Evolutionary conservation across 2,329 filamentous ascomycete species (phyloP).

Genomic region (Podosphaera xanthii): DNA sequence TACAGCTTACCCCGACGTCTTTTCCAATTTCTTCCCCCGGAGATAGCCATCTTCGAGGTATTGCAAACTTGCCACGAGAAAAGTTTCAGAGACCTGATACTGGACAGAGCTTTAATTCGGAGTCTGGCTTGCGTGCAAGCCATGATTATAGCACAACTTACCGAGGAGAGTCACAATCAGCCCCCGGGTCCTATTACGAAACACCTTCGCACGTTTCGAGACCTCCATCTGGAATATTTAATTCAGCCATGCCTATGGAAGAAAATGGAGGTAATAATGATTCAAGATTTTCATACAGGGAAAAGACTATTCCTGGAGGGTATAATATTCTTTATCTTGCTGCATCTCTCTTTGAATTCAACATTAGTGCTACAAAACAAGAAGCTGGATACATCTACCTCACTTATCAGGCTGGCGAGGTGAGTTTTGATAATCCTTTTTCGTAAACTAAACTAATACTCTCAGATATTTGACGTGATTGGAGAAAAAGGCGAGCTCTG

Average conservation of each 20-base stretch:
- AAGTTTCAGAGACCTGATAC: slow-evolving; percentile 36
- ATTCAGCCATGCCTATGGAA: slow-evolving; percentile 63
- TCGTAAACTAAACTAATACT: slow-evolving; percentile 3
- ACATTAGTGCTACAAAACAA: slow-evolving; percentile 75
- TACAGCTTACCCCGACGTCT: slow-evolving; percentile 21
- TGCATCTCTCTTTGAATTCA: slow-evolving; percentile 88
- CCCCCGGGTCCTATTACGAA: slow-evolving; percentile 24
- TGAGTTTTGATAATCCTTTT: slow-evolving; percentile 19
- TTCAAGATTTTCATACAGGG: slow-evolving; percentile 36
- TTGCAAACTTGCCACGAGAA: slow-evolving; percentile 33
- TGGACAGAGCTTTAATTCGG: slow-evolving; percentile 34
- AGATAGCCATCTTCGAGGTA: slow-evolving; percentile 25
- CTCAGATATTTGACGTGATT: slow-evolving; percentile 67
- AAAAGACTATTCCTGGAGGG: slow-evolving; percentile 27
- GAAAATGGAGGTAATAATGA: slow-evolving; percentile 35
- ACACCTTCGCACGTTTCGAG: slow-evolving; percentile 10
- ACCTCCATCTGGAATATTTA: slow-evolving; percentile 58
- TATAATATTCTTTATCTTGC: slow-evolving; percentile 73
- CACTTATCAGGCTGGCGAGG: slow-evolving; percentile 83
- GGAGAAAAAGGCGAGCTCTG: slow-evolving; percentile 93
- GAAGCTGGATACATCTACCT: slow-evolving; percentile 93
- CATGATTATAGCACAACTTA: slow-evolving; percentile 22
- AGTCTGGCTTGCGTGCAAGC: slow-evolving; percentile 25
- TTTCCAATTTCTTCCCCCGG: slow-evolving; percentile 23
- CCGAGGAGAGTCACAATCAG: slow-evolving; percentile 31